phyloP scores from a whole-genome alignment of 306 rosid genomes.

The Astragalus glycyphyllos region DNA sequence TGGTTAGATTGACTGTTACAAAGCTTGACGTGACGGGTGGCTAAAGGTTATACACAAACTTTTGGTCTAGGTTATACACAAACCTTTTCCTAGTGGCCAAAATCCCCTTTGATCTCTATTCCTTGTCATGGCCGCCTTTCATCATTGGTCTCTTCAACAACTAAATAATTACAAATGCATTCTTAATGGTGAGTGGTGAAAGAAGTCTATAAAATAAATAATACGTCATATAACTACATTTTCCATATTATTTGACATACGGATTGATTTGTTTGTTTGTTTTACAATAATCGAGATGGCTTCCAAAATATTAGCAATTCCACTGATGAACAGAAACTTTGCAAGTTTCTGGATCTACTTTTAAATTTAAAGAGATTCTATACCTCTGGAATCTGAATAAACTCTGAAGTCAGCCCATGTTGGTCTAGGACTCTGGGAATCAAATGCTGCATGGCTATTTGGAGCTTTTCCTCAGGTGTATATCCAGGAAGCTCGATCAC shows the following conservation, averaged over 20 bases:
- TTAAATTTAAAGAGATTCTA: not conserved
- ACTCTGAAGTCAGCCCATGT: constrained; percentile 87
- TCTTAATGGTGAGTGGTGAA: too few relatives aligned
- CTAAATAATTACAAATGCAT: too few relatives aligned
- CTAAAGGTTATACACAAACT: too few relatives aligned
- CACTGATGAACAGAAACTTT: constrained; percentile 21
- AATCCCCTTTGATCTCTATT: too few relatives aligned
- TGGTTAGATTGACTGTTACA: too few relatives aligned
- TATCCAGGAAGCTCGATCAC: constrained; percentile 98
- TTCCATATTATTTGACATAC: constrained; percentile 18
- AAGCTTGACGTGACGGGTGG: too few relatives aligned
- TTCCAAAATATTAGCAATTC: constrained; percentile 26
- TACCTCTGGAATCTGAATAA: constrained; percentile 97
- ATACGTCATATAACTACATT: constrained; percentile 5
- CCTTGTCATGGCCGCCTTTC: too few relatives aligned
- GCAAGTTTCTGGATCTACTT: not conserved
- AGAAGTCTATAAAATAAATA: constrained; percentile 4
- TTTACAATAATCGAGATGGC: constrained; percentile 8
- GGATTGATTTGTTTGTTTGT: constrained; percentile 35
- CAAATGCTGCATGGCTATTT: constrained; percentile 89
- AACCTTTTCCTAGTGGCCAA: too few relatives aligned
- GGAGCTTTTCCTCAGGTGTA: constrained; percentile 94
- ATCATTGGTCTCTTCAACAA: too few relatives aligned
- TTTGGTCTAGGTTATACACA: too few relatives aligned
- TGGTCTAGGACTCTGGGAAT: constrained; percentile 96